Base-by-base conservation (phyloP, 495 filamentous ascomycete genomes). In the Penicillium bovifimosum region DNA sequence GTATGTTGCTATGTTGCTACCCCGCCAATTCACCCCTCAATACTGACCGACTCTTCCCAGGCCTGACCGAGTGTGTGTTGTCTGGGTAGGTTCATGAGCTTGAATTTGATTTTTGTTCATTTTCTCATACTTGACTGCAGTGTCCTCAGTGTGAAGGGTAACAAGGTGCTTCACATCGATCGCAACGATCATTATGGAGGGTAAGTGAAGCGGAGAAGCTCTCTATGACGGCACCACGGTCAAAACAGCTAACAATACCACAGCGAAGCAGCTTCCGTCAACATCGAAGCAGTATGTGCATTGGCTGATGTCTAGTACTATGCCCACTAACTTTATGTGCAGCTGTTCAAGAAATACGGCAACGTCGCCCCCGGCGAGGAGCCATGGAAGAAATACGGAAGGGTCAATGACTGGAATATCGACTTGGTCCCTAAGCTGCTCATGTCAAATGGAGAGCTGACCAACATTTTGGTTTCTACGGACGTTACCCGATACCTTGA, bases 391-490 rank as follows among this genome's bases (percentile, higher is more conserved):
- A 88, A 96, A 72, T 95, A 96, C 72, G 87, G 92, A 59, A 81
- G 95, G 50, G 76, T 86, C 69, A 96, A 99, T 77, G 93, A 99
- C 80, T 99, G 93, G 93, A 97, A 96, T 76, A 92, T 99, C 71
- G 95, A 97, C 65, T 79, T 99, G 58, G 90, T 97, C 40, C 92
- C 93, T 53, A 99, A 99, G 79, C 82, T 99, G 46, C 78, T 99
- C 66, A 97, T 99, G 91, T 88, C 93, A 16, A 95, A 95, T 62
- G 93, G 93, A 66, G 91, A 99, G 75, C 79, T 99, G 68, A 99
- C 93, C 54, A 97, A 96, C 71, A 96, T 96, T 68, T 79, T 96
- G 60, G 90, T 96, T 43, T 95, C 89, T 29, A 97, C 93, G 65
- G 91, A 96, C 64, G 93, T 98, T 50, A 98, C 93, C 53, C 77